Conservation (phyloP, 345 rosid species). For the Nephelium lappaceum region DNA sequence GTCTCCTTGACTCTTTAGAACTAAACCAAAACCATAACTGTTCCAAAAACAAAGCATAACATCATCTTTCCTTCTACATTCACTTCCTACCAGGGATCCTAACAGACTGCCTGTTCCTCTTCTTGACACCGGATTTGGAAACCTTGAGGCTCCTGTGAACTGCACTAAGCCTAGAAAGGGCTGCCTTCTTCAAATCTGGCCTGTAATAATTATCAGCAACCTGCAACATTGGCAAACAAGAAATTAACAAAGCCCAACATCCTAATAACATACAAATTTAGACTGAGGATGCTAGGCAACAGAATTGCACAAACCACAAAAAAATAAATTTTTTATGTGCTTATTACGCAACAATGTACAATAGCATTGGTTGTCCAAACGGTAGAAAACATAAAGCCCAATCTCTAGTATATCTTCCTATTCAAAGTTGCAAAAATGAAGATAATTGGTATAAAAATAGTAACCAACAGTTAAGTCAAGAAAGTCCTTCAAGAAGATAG, state of each 20-base stretch:
- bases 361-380: background rate
- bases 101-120: conserved; percentile 57
- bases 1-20: background rate
- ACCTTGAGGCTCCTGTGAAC: conserved; percentile 67
- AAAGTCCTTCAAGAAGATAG: too few species aligned
- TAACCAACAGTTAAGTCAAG: too few species aligned
- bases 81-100: conserved; percentile 34
- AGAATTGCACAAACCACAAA: background rate
- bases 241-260: background rate
- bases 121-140: conserved; percentile 69
- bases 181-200: conserved; percentile 72
- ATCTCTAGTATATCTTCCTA: too few species aligned
- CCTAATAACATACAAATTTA: background rate
- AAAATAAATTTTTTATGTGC: too few species aligned
- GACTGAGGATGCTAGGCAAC: background rate
- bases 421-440: too few species aligned
- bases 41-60: background rate
- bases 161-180: conserved; percentile 69
- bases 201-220: conserved; percentile 73
- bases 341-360: background rate
- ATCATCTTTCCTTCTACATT: background rate
- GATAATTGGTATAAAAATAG: too few species aligned
- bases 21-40: background rate
- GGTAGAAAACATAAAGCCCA: background rate
- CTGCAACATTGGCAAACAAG: conserved; percentile 26